Evolutionary conservation across 192 early-diverging fungal genomes (phyloP), one percentile per base, ranked within the genome.

Genomic region (Entomortierella parvispora): DNA sequence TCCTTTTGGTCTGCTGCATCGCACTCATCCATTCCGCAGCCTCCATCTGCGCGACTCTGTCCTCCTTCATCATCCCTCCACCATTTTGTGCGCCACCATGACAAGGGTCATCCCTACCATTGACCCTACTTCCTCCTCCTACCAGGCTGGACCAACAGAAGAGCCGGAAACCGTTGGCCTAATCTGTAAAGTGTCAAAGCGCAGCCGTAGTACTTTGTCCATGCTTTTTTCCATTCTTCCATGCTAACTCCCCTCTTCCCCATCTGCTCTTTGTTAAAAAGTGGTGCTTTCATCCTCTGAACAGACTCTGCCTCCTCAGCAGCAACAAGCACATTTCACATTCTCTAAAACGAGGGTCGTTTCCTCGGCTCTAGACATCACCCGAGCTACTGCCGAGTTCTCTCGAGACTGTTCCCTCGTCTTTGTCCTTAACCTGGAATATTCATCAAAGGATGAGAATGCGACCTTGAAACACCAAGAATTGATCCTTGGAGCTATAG

Each of bases 331-430:
- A 1, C 40, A 58, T 5, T 77, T 77, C 49, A 23, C 28, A 26
- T 44, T 68, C 33, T 40, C 74, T 2, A 60, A 31, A 7, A 43
- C 74, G 2, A 60, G n/a, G 18, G 46, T 62, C 25, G 74, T 64
- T 25, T 53, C 48, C n/a, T 64, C 65, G 10, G 55, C 53, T 15
- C 18, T 68, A 4, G 74, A 77, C 28, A 77, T 77, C 28, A 77
- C 74, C 55, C 61, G 65, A 4, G 34, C 74, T 37, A 53, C 60
- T 1, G 74, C 74, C 8, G 56, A 50, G 18, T 77, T 77, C 26
- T 77, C 74, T 58, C 65, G 74, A 4, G 74, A 77, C 47, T 63
- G 50, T 29, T 68, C 74, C 11, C 74, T 77, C 22, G 74, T 77
- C 40, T 77, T 77, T 68, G 65, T 77, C 26, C n/a, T 77, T 20